A percentile compares a stretch with the other conserved stretches of the same genome.
Evolutionary conservation across 2,329 filamentous ascomycete genomes (phyloP).

Genomic region (Colletotrichum agaves): DNA sequence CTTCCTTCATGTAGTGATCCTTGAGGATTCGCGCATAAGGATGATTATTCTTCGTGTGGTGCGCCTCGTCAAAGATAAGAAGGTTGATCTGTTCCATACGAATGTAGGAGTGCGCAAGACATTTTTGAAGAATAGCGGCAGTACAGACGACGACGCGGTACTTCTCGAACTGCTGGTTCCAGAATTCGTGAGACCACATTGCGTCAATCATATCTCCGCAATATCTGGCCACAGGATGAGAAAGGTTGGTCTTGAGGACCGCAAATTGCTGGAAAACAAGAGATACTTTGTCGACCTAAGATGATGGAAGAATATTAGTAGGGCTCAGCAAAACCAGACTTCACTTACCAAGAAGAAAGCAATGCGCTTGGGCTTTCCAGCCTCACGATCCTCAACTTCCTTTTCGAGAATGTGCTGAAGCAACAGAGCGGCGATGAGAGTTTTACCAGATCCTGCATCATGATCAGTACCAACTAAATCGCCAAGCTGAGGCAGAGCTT

Average conservation of each 20-base stretch:
- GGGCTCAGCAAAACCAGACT: conserved; percentile 27
- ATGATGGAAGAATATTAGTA: neutral
- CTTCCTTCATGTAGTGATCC: conserved; percentile 76
- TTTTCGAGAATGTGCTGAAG: conserved; percentile 79
- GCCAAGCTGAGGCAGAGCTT: conserved; percentile 25
- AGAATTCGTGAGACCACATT: conserved; percentile 56
- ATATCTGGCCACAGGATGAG: conserved; percentile 72
- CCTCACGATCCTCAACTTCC: conserved; percentile 77
- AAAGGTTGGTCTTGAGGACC: conserved; percentile 83
- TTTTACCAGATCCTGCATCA: conserved; percentile 87
- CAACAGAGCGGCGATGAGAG: conserved; percentile 90
- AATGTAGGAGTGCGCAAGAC: conserved; percentile 82
- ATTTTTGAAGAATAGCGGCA: conserved; percentile 84
- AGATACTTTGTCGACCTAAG: conserved; percentile 83
- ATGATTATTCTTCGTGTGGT: conserved; percentile 95
- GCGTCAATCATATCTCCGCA: conserved; percentile 74
- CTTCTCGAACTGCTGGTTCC: conserved; percentile 63
- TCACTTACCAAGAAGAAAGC: conserved; percentile 82
- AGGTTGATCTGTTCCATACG: conserved; percentile 87
- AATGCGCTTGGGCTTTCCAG: conserved; percentile 69
- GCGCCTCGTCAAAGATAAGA: conserved; percentile 94
- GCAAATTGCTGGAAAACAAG: conserved; percentile 90
- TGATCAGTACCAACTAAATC: conserved; percentile 34
- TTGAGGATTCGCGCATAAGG: conserved; percentile 91
- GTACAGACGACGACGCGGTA: conserved; percentile 94